phyloP scores from a whole-genome alignment of 805 yeast species.

The Hermanozyma aechmeae region DNA sequence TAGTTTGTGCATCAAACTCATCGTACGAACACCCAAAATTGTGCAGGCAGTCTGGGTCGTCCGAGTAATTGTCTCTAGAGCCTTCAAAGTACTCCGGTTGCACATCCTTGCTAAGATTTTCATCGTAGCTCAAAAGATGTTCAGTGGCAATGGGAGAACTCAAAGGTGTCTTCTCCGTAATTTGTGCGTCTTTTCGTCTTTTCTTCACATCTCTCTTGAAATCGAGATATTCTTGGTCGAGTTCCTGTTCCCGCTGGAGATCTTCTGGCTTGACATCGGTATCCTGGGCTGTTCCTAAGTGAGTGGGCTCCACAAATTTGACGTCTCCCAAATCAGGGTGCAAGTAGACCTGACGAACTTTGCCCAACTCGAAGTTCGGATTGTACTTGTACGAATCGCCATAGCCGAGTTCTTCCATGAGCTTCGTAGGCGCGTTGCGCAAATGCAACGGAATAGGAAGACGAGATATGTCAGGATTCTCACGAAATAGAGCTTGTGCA shows the following conservation, averaged over 20 bases:
- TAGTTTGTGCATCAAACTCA: not conserved
- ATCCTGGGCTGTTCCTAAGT: constrained; percentile 38
- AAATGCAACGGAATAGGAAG: constrained; percentile 73
- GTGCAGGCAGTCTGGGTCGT: not conserved
- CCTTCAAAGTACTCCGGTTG: not conserved
- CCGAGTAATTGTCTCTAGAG: not conserved
- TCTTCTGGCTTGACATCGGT: not conserved
- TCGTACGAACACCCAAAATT: not conserved
- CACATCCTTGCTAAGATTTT: not conserved
- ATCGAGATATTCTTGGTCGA: not conserved
- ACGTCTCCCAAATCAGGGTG: constrained; percentile 43
- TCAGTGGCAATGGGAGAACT: not conserved
- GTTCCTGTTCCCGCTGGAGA: not conserved
- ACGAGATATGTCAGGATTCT: constrained; percentile 49
- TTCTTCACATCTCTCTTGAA: not conserved
- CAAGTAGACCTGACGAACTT: constrained; percentile 64
- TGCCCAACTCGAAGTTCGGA: constrained; percentile 68
- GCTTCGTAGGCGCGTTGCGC: constrained; percentile 87
- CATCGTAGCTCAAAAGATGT: not conserved
- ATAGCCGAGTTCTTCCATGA: constrained; percentile 87
- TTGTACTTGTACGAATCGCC: constrained; percentile 81
- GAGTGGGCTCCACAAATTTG: constrained; percentile 45
- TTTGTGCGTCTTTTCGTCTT: not conserved
- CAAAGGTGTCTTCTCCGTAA: not conserved
- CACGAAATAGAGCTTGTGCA: constrained; percentile 49